These are phyloP conservation scores for Pinus albicaulis DNA, from an alignment of 75 land plant species.

Conservation along the genomic window DNA sequence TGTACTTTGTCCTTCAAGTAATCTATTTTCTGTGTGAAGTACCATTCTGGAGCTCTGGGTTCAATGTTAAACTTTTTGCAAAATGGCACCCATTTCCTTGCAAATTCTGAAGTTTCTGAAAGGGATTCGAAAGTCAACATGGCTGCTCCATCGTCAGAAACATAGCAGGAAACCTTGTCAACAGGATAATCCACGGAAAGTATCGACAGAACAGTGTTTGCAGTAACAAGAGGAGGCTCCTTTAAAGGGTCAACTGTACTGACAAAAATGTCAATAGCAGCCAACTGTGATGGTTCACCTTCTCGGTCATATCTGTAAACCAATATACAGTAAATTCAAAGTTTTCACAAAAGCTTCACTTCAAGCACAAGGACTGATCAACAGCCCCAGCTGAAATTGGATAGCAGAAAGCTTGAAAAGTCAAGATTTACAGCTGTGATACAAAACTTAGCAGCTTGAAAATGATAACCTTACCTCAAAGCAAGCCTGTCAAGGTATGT, in stretches of 20 bases:
- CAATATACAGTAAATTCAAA: conserved; percentile 6
- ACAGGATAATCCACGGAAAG: conserved; percentile 90
- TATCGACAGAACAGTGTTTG: conserved; percentile 80
- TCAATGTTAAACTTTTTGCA: conserved; percentile 67
- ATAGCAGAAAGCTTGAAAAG: conserved; percentile 1
- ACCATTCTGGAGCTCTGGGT: conserved; percentile 73
- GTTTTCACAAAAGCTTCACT: neutral
- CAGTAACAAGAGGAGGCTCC: conserved; percentile 90
- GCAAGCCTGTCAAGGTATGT: conserved; percentile 86
- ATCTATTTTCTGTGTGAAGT: conserved; percentile 57
- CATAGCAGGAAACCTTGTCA: conserved; percentile 88
- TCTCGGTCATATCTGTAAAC: conserved; percentile 71
- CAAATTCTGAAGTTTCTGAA: conserved; percentile 85
- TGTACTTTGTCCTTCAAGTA: conserved; percentile 48
- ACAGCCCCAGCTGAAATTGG: neutral
- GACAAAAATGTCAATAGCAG: conserved; percentile 89
- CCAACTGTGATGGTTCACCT: conserved; percentile 83
- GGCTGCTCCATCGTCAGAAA: conserved; percentile 88
- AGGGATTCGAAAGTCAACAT: conserved; percentile 86
- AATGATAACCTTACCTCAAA: conserved; percentile 37
- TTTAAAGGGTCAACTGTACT: conserved; percentile 90
- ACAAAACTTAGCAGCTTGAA: neutral
- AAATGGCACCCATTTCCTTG: conserved; percentile 76
- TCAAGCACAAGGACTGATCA: neutral
- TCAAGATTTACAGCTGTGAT: neutral